Conservation (phyloP, 495 filamentous ascomycete species). For the Cercophora sp. region DNA sequence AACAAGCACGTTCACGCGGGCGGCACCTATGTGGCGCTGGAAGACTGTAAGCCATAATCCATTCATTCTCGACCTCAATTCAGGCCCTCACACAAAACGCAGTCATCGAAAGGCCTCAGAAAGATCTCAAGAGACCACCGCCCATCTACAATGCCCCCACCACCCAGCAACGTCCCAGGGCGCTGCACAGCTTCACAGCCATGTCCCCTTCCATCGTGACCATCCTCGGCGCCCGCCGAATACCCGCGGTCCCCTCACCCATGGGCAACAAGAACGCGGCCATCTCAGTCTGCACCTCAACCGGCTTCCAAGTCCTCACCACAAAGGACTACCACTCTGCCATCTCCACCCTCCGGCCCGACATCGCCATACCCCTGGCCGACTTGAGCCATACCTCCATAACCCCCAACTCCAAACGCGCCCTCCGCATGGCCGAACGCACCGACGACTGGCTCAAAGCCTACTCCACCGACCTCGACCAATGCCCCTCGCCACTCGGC, state of each 20-base stretch:
- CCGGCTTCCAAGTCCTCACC: conserved; percentile 70
- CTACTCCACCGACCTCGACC: conserved; percentile 62
- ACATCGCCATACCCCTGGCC: conserved; percentile 73
- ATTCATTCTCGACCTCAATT: not conserved
- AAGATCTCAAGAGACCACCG: conserved; percentile 35
- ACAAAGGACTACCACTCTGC: conserved; percentile 63
- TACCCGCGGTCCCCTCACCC: conserved; percentile 69
- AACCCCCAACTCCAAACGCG: conserved; percentile 61
- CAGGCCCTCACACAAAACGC: conserved; percentile 11
- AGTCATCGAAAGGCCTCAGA: conserved; percentile 73
- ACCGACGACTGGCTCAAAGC: conserved; percentile 75
- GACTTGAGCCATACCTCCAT: conserved; percentile 62
- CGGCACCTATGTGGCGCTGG: conserved; percentile 76
- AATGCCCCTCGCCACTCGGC: conserved; percentile 26
- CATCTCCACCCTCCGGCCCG: conserved; percentile 61
- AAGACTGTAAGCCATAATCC: conserved; percentile 71
- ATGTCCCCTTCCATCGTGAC: conserved; percentile 51
- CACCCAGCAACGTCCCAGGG: conserved; percentile 37
- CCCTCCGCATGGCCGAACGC: conserved; percentile 78
- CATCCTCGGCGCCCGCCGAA: conserved; percentile 74
- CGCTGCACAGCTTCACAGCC: conserved; percentile 70
- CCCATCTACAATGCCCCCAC: conserved; percentile 39
- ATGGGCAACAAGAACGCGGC: conserved; percentile 66
- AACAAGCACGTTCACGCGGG: conserved; percentile 57
- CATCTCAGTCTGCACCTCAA: conserved; percentile 74